phyloP scores from a whole-genome alignment of 2,329 filamentous ascomycete species.

The Colletotrichum higginsianum region DNA sequence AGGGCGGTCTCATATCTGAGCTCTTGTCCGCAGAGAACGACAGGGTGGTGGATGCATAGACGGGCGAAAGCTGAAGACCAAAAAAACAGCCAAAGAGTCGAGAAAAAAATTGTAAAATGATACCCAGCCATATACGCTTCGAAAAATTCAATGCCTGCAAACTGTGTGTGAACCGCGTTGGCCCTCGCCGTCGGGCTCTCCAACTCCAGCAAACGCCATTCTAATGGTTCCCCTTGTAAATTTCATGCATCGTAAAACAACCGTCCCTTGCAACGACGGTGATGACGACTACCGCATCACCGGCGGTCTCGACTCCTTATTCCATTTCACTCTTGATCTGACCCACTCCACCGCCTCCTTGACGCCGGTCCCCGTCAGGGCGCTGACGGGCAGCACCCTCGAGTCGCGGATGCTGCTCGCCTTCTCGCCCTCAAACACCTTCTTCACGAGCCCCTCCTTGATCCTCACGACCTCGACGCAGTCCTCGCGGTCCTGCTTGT shows the following conservation, averaged over 20 bases:
- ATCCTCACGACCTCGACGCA: conserved; percentile 98
- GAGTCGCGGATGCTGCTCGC: conserved; percentile 89
- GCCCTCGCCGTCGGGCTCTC: conserved; percentile 4
- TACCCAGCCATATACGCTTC: conserved; percentile 40
- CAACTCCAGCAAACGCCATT: conserved; percentile 39
- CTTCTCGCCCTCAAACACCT: conserved; percentile 95
- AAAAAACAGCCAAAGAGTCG: conserved; percentile 28
- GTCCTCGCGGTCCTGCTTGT: conserved; percentile 98
- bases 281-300: conserved; percentile 81
- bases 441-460: conserved; percentile 95
- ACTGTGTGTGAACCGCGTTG: not conserved
- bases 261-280: no score
- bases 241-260: conserved; percentile 36
- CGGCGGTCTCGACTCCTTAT: conserved; percentile 92
- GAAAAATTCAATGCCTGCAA: conserved; percentile 13
- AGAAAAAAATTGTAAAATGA: conserved; percentile 39
- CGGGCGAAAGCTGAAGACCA: conserved; percentile 37
- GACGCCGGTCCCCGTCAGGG: conserved; percentile 89
- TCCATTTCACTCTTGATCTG: conserved; percentile 92
- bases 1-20: conserved; percentile 84
- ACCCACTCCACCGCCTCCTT: conserved; percentile 98
- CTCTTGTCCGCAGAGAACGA: conserved; percentile 86
- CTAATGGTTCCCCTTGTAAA: conserved; percentile 23
- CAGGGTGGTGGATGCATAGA: conserved; percentile 64
- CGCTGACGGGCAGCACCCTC: conserved; percentile 90